These are phyloP conservation scores for Moesziomyces parantarcticus DNA, from an alignment of 1,284 basidiomycete species.

Conservation along the genomic window DNA sequence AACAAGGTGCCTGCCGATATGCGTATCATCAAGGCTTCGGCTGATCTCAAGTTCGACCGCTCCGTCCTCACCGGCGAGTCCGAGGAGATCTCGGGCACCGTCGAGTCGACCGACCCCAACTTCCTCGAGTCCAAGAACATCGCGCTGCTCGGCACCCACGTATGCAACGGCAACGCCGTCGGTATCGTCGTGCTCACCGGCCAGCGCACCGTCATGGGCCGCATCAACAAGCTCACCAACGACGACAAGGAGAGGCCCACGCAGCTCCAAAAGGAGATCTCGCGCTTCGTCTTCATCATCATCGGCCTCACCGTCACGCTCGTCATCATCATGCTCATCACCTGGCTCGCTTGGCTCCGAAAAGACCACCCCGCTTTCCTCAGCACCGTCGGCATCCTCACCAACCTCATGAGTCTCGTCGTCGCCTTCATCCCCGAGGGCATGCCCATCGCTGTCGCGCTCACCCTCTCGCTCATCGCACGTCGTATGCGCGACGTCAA, in stretches of 20 bases:
- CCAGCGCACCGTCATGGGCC: conserved; percentile 73
- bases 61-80: conserved; percentile 76
- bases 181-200: conserved; percentile 74
- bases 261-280: conserved; percentile 71
- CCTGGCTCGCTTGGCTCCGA: conserved; percentile 72
- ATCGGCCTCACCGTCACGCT: conserved; percentile 72
- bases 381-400: conserved; percentile 73
- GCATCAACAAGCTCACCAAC: conserved; percentile 53
- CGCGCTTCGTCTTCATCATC: conserved; percentile 70
- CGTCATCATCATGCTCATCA: conserved; percentile 71
- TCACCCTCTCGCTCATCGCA: conserved; percentile 77
- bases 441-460: conserved; percentile 77
- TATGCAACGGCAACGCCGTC: conserved; percentile 73
- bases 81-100: conserved; percentile 73
- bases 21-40: conserved; percentile 68
- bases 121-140: conserved; percentile 72
- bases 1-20: conserved; percentile 71
- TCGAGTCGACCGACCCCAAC: conserved; percentile 73
- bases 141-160: conserved; percentile 76
- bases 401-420: conserved; percentile 74
- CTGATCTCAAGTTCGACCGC: conserved; percentile 75
- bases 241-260: conserved; percentile 70
- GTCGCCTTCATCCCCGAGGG: conserved; percentile 78
- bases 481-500: conserved; percentile 79
- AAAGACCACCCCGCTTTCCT: conserved; percentile 73